Evolutionary conservation across 495 filamentous ascomycete genomes (phyloP).

Genomic region (Penicillium pancosmium): DNA sequence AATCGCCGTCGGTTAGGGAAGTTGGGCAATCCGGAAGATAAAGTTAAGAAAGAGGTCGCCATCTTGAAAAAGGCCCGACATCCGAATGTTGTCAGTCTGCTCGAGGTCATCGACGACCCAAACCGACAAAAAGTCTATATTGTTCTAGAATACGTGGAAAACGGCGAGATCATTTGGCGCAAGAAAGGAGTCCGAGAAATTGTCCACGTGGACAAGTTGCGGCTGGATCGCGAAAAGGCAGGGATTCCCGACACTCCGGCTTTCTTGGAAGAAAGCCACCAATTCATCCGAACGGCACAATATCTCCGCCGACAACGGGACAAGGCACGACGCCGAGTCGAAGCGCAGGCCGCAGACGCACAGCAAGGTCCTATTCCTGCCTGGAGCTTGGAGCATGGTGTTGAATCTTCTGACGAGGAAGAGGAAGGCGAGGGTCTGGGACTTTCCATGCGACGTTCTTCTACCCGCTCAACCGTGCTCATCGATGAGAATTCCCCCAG

Average conservation of each 20-base stretch:
- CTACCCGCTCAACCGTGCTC: constrained; percentile 36
- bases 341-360: constrained; percentile 50
- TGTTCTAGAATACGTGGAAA: constrained; percentile 90
- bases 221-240: constrained; percentile 70
- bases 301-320: constrained; percentile 60
- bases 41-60: constrained; percentile 95
- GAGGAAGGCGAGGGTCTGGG: constrained; percentile 50
- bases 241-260: constrained; percentile 57
- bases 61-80: constrained; percentile 98
- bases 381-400: constrained; percentile 84
- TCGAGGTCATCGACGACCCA: constrained; percentile 97
- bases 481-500: constrained; percentile 45
- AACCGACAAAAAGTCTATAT: constrained; percentile 97
- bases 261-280: constrained; percentile 62
- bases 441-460: constrained; percentile 35
- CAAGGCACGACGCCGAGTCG: constrained; percentile 53
- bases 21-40: constrained; percentile 75
- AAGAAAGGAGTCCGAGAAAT: constrained; percentile 80
- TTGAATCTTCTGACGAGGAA: constrained; percentile 60
- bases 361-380: constrained; percentile 48
- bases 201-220: constrained; percentile 75
- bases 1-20: constrained; percentile 88
- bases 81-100: constrained; percentile 88
- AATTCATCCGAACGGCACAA: constrained; percentile 59
- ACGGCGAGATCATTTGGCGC: constrained; percentile 92